phyloP scores from a whole-genome alignment of 768 basidiomycete species.

The Serendipita sp. region DNA sequence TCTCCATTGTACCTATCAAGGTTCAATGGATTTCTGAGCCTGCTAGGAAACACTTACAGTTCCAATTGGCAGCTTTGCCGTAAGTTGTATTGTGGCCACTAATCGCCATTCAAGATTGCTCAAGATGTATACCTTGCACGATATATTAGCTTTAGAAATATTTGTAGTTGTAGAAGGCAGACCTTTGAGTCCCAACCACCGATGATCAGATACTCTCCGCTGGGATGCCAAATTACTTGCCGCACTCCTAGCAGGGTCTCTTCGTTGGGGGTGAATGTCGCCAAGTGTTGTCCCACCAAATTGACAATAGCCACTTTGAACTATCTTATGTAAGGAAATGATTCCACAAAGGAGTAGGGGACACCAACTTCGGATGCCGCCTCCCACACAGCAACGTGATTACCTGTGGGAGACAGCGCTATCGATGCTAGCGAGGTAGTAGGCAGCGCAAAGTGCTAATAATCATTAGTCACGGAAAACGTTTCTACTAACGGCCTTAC shows the following conservation, averaged over 20 bases:
- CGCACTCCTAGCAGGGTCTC: conserved; percentile 80
- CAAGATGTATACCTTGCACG: conserved; percentile 50
- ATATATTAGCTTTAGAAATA: conserved; percentile 1
- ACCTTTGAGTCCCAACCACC: conserved; percentile 87
- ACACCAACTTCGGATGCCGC: conserved; percentile 56
- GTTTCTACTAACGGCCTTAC: conserved; percentile 27
- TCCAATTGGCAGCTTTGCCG: conserved; percentile 36
- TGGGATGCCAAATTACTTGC: conserved; percentile 71
- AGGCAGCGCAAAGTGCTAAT: conserved; percentile 68
- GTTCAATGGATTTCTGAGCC: conserved; percentile 27
- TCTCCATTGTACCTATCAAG: conserved; percentile 42
- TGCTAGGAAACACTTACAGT: conserved; percentile 29
- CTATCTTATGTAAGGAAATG: conserved; percentile 22
- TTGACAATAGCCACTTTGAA: conserved; percentile 62
- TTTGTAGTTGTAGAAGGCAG: background rate
- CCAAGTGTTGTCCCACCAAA: conserved; percentile 45
- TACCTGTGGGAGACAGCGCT: conserved; percentile 60
- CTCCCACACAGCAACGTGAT: conserved; percentile 68
- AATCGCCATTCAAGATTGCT: conserved; percentile 63
- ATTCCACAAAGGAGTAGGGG: background rate
- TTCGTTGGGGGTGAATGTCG: conserved; percentile 50
- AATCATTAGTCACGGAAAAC: background rate
- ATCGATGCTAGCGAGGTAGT: conserved; percentile 58
- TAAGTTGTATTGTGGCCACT: conserved; percentile 45
- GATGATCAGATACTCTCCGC: conserved; percentile 62